Evolutionary conservation across 23 red algal genomes (phyloP).

Genomic region (Rhodosorus marinus): DNA sequence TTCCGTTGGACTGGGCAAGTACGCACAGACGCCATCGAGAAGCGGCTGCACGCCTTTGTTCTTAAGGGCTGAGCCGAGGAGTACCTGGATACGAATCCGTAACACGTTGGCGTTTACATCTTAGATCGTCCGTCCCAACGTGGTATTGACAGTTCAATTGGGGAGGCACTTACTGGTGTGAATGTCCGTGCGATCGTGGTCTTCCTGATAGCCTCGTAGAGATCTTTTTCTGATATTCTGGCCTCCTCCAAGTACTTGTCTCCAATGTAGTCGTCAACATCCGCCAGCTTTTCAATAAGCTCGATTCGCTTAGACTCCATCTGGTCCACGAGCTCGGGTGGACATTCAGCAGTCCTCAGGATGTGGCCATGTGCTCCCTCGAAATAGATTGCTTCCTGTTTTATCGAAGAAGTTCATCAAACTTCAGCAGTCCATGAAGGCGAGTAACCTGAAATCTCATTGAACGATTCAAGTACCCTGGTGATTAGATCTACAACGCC

Average conservation of each 20-base stretch:
- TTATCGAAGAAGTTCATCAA: too few species aligned
- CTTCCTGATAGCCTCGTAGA: conserved; percentile 59
- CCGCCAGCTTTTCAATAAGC: conserved; percentile 66
- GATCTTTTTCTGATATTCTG: conserved; percentile 30
- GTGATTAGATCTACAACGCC: conserved; percentile 80
- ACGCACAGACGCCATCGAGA: conserved; percentile 70
- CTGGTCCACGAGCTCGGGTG: conserved; percentile 6
- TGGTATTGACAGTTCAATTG: background rate
- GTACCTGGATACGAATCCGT: too few species aligned
- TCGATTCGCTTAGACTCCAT: conserved; percentile 25
- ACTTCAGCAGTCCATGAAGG: too few species aligned
- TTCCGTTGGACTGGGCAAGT: conserved; percentile 79
- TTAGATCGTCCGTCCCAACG: background rate
- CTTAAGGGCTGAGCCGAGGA: conserved; percentile 73
- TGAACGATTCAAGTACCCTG: too few species aligned
- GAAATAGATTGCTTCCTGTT: conserved; percentile 79
- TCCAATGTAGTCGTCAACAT: conserved; percentile 75
- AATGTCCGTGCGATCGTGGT: conserved; percentile 69
- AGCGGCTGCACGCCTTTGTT: conserved; percentile 93
- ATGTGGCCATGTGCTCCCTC: conserved; percentile 67
- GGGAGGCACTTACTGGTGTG: conserved; percentile 17
- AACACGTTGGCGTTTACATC: conserved; percentile 1
- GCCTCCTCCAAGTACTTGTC: conserved; percentile 68
- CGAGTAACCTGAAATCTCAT: too few species aligned
- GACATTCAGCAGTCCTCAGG: conserved; percentile 13